Evolutionary conservation across 495 filamentous ascomycete genomes (phyloP), one percentile per base, ranked within the genome.

Genomic region (Penicillium coprophilum): DNA sequence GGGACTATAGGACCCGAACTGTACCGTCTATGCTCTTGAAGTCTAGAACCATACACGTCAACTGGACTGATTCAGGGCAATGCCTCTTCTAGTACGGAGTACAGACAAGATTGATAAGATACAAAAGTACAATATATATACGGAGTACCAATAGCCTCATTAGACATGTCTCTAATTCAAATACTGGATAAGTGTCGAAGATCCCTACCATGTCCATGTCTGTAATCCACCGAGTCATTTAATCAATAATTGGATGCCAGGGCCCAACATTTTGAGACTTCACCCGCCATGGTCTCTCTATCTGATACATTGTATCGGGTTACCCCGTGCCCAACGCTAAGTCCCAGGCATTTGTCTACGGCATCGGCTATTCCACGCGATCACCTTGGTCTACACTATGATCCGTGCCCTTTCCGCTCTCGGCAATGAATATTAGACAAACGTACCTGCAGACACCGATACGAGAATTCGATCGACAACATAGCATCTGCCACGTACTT

Each of bases 121-220:
- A 27, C 24, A 27, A 27, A 27, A 6, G n/a, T n/a, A n/a, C n/a
- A n/a, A n/a, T n/a, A n/a, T n/a, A n/a, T n/a, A n/a, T 27, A 27
- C 4, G 24, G 24, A 27, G 24, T 5, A n/a, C n/a, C 3, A 27
- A 27, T 27, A 27, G n/a, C n/a, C 24, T 27, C 24, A 4, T 4
- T 27, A 49, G 39, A 27, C 28, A n/a, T 21, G 44, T 36, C 30
- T 19, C 36, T 20, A 34, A 30, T 32, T 36, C 20, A 44, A 46
- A 50, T 38, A 55, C 47, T 56, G 53, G 50, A 51, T 50, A 50
- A 51, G 17, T 27, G 32, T 23, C 57, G 62, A 56, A 65, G 62
- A 65, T 65, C 62, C 62, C 56, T 59, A 47, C 56, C 55, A 58
- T 63, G 44, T 59, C 53, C 60, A 62, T 55, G n/a, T n/a, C n/a